Evolutionary conservation across 106 monocot species (phyloP).

Genomic region (Chionographis japonica): DNA sequence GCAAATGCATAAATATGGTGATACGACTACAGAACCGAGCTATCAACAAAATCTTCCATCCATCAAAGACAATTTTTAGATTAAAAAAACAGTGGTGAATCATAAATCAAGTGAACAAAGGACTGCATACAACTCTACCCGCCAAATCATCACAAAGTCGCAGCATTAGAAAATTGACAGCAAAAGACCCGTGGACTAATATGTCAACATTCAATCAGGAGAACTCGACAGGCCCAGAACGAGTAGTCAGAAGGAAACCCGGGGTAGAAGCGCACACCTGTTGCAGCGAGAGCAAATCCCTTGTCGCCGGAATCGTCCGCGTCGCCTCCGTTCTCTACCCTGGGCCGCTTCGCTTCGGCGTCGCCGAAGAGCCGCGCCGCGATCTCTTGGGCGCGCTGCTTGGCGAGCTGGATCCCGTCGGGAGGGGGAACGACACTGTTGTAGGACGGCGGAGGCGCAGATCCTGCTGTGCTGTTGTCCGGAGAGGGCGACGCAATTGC

Average conservation of each 20-base stretch:
- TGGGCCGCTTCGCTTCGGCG: conserved; percentile 54
- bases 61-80: no score
- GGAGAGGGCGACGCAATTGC: conserved; percentile 20
- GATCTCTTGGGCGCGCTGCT: conserved; percentile 62
- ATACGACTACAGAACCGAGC: no score
- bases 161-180: no score
- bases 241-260: not conserved
- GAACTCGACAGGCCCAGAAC: no score
- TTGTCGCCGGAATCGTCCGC: conserved; percentile 20
- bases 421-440: conserved; percentile 43
- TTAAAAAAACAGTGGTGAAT: no score
- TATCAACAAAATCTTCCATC: no score
- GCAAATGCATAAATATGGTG: no score
- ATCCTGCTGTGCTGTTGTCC: not conserved
- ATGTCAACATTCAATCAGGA: no score
- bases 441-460: conserved; percentile 23
- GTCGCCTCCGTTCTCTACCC: conserved; percentile 29
- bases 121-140: no score
- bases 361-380: conserved; percentile 48
- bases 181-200: no score
- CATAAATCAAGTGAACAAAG: no score
- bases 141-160: no score
- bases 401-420: conserved; percentile 54
- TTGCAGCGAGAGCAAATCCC: conserved; percentile 1
- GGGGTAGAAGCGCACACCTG: not conserved